Percentiles rank a stretch among this genome's conserved stretches.
Evolutionary conservation across 2,329 filamentous ascomycete species (phyloP).

Genomic region (Stachybotrys chartarum): DNA sequence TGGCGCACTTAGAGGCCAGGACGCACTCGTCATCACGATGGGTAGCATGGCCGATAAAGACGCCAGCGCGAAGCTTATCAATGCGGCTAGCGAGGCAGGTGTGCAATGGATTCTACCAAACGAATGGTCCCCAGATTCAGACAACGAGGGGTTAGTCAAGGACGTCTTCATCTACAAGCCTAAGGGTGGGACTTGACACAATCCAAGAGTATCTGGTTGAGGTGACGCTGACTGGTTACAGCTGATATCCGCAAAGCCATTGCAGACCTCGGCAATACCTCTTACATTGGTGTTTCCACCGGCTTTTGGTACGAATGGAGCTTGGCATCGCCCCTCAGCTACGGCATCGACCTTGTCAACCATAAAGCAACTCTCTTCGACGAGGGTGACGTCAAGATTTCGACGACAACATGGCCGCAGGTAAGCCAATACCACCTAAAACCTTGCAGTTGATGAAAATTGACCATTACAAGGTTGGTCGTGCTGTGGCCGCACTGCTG

Average conservation of each 20-base stretch:
- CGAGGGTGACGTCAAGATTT: neutral
- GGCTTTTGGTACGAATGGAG: neutral
- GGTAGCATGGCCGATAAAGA: constrained; percentile 25
- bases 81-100: constrained; percentile 37
- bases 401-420: neutral
- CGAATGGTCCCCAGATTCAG: constrained; percentile 22
- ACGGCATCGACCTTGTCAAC: neutral
- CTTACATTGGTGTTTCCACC: neutral
- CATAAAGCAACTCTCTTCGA: neutral
- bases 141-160: constrained; percentile 13
- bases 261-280: neutral
- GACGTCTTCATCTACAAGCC: neutral
- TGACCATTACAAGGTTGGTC: neutral
- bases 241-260: neutral
- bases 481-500: neutral
- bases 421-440: neutral
- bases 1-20: constrained; percentile 39
- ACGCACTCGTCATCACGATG: constrained; percentile 42
- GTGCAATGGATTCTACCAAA: constrained; percentile 42
- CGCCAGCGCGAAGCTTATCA: constrained; percentile 31
- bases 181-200: neutral
- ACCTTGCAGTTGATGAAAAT: neutral
- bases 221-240: neutral
- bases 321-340: neutral
- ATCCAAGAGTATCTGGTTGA: neutral